Evolutionary conservation across 176 grass and related monocot species (phyloP).

Genomic region (Oryza rufipogon): DNA sequence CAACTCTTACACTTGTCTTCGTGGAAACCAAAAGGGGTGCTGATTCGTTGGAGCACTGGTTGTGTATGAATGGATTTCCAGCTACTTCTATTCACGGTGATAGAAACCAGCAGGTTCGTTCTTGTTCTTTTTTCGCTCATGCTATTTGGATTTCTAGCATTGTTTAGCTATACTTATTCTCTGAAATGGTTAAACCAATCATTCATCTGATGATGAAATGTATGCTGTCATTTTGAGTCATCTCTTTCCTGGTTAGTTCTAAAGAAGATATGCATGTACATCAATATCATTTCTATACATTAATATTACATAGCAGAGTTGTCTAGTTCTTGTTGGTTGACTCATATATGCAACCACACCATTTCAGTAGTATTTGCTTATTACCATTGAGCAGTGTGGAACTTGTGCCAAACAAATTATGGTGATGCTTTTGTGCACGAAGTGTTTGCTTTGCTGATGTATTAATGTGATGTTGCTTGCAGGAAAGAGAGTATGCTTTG

Average conservation of each 20-base stretch:
- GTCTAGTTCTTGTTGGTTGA: not conserved
- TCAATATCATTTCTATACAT: slow-evolving; percentile 13
- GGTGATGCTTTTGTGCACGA: not conserved
- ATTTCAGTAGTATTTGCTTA: not conserved
- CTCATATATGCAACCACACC: not conserved
- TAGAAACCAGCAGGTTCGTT: slow-evolving; percentile 90
- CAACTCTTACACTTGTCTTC: slow-evolving; percentile 89
- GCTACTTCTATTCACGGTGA: slow-evolving; percentile 99
- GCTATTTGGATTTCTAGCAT: not conserved
- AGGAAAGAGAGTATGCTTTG: slow-evolving; percentile 93
- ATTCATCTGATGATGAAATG: not conserved
- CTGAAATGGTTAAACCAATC: not conserved
- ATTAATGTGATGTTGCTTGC: slow-evolving; percentile 10
- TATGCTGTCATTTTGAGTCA: slow-evolving; percentile 9
- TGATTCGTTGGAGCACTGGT: slow-evolving; percentile 92
- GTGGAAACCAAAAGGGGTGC: slow-evolving; percentile 98
- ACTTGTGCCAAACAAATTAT: not conserved
- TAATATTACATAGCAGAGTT: not conserved
- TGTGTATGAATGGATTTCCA: slow-evolving; percentile 92
- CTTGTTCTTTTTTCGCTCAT: slow-evolving; percentile 24
- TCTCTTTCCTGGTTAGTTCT: not conserved
- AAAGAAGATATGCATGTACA: not conserved
- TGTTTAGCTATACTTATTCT: slow-evolving; percentile 1
- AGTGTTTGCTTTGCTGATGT: not conserved
- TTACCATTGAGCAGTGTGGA: not conserved